These are phyloP conservation scores for Pugionium cornutum DNA, from an alignment of 345 rosid species.

Conservation along the genomic window DNA sequence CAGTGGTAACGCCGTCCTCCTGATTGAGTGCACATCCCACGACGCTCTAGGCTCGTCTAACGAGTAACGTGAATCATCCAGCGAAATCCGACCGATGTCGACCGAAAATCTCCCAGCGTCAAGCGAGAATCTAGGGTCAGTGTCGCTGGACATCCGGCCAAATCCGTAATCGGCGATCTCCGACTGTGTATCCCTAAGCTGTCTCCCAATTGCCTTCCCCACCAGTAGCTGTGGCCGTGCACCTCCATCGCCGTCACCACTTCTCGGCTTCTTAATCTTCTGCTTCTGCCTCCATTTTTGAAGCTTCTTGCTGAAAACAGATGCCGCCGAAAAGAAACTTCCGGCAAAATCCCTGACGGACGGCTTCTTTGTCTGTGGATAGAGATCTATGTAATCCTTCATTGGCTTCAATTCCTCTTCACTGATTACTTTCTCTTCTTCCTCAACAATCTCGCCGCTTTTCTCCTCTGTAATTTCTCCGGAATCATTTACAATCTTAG, in stretches of 20 bases:
- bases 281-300: constrained; percentile 76
- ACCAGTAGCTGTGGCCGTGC: constrained; percentile 61
- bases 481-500: constrained; percentile 43
- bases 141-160: constrained; percentile 90
- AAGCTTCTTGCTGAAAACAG: too few species aligned
- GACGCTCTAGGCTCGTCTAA: constrained; percentile 85
- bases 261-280: constrained; percentile 66
- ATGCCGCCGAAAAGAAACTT: too few species aligned
- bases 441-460: constrained; percentile 52
- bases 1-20: constrained; percentile 37
- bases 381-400: constrained; percentile 94
- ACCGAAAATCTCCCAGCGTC: constrained; percentile 53
- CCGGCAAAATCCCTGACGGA: constrained; percentile 39
- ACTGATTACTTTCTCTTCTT: constrained; percentile 33
- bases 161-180: constrained; percentile 85
- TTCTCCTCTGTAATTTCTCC: constrained; percentile 47
- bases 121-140: constrained; percentile 68
- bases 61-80: constrained; percentile 74
- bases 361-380: constrained; percentile 57
- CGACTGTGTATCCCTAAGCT: constrained; percentile 77
- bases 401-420: constrained; percentile 68
- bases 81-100: constrained; percentile 32
- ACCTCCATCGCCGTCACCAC: constrained; percentile 33
- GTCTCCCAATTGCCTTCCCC: constrained; percentile 56
- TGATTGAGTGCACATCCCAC: constrained; percentile 73